Conservation (phyloP, 768 basidiomycete genomes). For the Hydnomerulius pinastri region DNA sequence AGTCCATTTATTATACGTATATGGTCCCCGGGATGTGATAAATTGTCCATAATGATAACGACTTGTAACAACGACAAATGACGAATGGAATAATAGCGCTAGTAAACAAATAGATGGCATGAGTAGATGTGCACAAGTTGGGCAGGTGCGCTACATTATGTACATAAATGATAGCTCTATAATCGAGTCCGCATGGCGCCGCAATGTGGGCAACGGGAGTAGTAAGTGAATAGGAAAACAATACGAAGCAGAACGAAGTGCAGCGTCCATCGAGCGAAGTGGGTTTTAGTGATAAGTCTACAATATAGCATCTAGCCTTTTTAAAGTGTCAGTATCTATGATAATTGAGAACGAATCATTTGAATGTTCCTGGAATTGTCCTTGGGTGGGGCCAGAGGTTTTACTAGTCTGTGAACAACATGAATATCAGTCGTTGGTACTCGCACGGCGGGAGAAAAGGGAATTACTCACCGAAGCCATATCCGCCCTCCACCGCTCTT, state of each 20-base stretch:
- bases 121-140: slow-evolving; percentile 10
- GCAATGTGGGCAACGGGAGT: not conserved
- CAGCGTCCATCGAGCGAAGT: slow-evolving; percentile 12
- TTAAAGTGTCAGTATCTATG: slow-evolving; percentile 16
- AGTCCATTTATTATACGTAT: slow-evolving; percentile 2
- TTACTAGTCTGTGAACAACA: slow-evolving; percentile 19
- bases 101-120: slow-evolving; percentile 3
- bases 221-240: not conserved
- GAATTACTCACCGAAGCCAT: slow-evolving; percentile 60
- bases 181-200: slow-evolving; percentile 1
- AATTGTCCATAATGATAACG: slow-evolving; percentile 11
- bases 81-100: not conserved
- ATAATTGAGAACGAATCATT: slow-evolving; percentile 22
- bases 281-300: slow-evolving; percentile 6
- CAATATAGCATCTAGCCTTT: slow-evolving; percentile 15
- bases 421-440: not conserved
- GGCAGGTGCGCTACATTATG: not conserved
- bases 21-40: slow-evolving; percentile 2
- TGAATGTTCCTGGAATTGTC: slow-evolving; percentile 23
- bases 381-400: slow-evolving; percentile 19
- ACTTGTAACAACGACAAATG: slow-evolving; percentile 14
- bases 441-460: not conserved
- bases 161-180: not conserved
- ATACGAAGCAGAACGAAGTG: slow-evolving; percentile 5
- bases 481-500: slow-evolving; percentile 58